Conservation (phyloP, 83 land plant species). For the Diphasiastrum complanatum region DNA sequence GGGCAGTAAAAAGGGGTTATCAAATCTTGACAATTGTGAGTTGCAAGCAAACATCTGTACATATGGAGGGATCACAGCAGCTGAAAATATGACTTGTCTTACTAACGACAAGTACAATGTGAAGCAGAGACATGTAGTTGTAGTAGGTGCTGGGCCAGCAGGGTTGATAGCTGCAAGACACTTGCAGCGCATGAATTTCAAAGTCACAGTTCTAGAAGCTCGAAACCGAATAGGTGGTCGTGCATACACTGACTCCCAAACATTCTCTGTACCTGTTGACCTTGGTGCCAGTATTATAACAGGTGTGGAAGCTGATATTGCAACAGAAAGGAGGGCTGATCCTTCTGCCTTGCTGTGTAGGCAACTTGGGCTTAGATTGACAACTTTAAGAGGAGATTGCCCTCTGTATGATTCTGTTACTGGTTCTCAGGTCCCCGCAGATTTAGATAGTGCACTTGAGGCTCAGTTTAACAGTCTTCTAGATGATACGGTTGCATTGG, state of each 20-base stretch:
- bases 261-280: constrained; percentile 3
- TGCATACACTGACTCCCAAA: not conserved
- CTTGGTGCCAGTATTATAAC: constrained; percentile 6
- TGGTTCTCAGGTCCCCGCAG: not conserved
- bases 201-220: not conserved
- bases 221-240: constrained; percentile 3
- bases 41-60: not conserved
- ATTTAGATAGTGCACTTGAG: not conserved
- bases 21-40: not conserved
- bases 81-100: not conserved
- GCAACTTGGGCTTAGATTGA: constrained; percentile 5
- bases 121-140: not conserved
- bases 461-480: not conserved
- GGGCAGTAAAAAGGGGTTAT: not conserved
- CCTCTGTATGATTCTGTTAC: constrained; percentile 3
- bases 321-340: constrained; percentile 1
- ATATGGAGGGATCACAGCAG: no score
- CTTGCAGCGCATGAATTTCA: constrained; percentile 7
- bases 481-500: not conserved
- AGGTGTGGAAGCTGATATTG: constrained; percentile 5
- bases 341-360: constrained; percentile 3
- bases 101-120: not conserved
- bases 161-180: constrained; percentile 1
- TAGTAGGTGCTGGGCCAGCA: constrained; percentile 1
- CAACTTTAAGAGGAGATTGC: not conserved